phyloP scores from a whole-genome alignment of 2,329 filamentous ascomycete species.

The Fusarium compactum region DNA sequence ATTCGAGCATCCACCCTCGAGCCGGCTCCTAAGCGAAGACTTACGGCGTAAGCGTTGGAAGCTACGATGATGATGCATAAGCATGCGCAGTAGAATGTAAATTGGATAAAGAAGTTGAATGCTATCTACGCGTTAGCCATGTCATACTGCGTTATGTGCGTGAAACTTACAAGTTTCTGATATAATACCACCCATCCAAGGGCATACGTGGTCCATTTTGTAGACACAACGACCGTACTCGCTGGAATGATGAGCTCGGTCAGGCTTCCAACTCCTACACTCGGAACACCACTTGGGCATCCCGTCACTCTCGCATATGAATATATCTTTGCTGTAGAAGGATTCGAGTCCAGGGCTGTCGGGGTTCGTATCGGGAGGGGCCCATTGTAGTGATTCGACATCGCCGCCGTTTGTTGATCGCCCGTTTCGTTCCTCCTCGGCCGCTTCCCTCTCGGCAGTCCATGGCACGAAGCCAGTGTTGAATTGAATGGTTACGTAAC shows the following conservation, averaged over 20 bases:
- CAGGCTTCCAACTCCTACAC: conserved; percentile 89
- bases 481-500: conserved; percentile 71
- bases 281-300: conserved; percentile 87
- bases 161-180: conserved; percentile 75
- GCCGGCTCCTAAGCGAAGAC: conserved; percentile 61
- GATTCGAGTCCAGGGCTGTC: conserved; percentile 76
- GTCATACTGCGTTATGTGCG: neutral
- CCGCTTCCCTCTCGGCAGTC: conserved; percentile 52
- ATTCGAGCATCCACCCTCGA: conserved; percentile 67
- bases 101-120: conserved; percentile 95
- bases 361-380: conserved; percentile 60
- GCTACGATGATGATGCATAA: conserved; percentile 75
- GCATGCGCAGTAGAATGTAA: conserved; percentile 77
- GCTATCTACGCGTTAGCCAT: conserved; percentile 55
- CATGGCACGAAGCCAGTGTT: conserved; percentile 81
- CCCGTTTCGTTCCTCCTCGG: conserved; percentile 48
- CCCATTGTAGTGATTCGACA: conserved; percentile 50
- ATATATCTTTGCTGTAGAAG: conserved; percentile 86
- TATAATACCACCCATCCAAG: conserved; percentile 95
- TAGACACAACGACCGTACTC: conserved; percentile 84
- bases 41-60: conserved; percentile 73
- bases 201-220: conserved; percentile 97
- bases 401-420: conserved; percentile 42
- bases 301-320: conserved; percentile 85
- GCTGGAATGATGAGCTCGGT: conserved; percentile 87